phyloP scores from a whole-genome alignment of 192 early-diverging fungal species.

The Chytriomyces sp. region DNA sequence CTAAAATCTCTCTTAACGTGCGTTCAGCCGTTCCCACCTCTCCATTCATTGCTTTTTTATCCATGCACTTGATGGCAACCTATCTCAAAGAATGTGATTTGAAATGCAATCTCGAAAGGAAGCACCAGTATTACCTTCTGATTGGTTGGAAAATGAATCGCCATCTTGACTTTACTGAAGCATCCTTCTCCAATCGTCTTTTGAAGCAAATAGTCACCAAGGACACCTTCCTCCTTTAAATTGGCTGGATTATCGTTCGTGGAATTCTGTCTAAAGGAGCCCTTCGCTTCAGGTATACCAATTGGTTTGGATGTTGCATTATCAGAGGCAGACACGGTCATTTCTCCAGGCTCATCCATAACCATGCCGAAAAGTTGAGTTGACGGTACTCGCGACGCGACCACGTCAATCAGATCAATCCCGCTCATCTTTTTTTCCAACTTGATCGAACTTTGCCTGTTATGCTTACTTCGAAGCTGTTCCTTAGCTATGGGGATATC shows the following conservation, averaged over 20 bases:
- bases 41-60: conserved; percentile 38
- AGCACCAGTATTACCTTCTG: conserved; percentile 27
- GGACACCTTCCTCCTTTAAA: conserved; percentile 21
- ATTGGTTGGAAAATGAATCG: conserved; percentile 37
- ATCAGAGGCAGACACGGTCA: neutral
- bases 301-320: neutral
- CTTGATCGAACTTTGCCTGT: conserved; percentile 11
- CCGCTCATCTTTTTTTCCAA: conserved; percentile 9
- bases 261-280: neutral
- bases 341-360: neutral
- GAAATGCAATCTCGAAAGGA: neutral
- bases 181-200: conserved; percentile 53
- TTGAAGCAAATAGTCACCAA: conserved; percentile 34
- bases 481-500: neutral
- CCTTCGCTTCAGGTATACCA: too few species aligned
- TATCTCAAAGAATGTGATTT: conserved; percentile 13
- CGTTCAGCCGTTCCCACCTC: conserved; percentile 39
- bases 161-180: conserved; percentile 53
- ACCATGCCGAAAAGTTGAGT: neutral
- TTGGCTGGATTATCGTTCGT: neutral
- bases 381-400: neutral
- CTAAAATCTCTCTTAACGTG: conserved; percentile 56
- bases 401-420: conserved; percentile 2
- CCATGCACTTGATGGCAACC: conserved; percentile 54
- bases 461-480: neutral